phyloP scores from a whole-genome alignment of 805 yeast species.

The Cyberlindnera misumaiensis region DNA sequence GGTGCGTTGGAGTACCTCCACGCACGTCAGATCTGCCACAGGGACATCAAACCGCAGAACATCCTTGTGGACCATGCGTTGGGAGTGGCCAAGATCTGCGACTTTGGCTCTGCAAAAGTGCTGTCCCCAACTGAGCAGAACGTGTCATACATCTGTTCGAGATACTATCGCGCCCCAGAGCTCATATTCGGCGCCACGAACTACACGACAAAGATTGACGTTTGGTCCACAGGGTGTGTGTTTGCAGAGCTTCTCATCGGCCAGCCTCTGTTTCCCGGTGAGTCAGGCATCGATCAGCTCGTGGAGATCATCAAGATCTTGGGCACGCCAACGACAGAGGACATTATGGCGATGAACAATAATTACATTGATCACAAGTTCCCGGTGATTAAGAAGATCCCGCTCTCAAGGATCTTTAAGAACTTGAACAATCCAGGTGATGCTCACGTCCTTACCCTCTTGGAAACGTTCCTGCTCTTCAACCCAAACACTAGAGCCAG shows the following conservation, averaged over 20 bases:
- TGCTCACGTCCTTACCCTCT: constrained; percentile 44
- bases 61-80: constrained; percentile 78
- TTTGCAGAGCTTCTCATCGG: constrained; percentile 95
- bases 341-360: constrained; percentile 91
- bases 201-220: constrained; percentile 92
- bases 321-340: constrained; percentile 92
- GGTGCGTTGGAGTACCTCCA: constrained; percentile 78
- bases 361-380: constrained; percentile 96
- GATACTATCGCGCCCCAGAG: constrained; percentile 97
- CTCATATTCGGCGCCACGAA: constrained; percentile 95
- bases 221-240: constrained; percentile 98
- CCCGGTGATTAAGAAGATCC: constrained; percentile 80
- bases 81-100: constrained; percentile 87
- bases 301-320: constrained; percentile 93
- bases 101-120: constrained; percentile 92
- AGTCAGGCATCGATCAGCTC: constrained; percentile 93
- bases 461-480: constrained; percentile 54
- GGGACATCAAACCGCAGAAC: constrained; percentile 90
- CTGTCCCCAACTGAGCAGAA: constrained; percentile 88
- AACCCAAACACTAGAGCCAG: constrained; percentile 60
- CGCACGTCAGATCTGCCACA: constrained; percentile 76
- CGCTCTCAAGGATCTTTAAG: constrained; percentile 60
- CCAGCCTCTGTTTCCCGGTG: constrained; percentile 97
- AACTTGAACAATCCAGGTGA: constrained; percentile 34
- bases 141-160: constrained; percentile 91